These are phyloP conservation scores for Picea sitchensis DNA, from an alignment of 75 land plant genomes.

Conservation along the genomic window DNA sequence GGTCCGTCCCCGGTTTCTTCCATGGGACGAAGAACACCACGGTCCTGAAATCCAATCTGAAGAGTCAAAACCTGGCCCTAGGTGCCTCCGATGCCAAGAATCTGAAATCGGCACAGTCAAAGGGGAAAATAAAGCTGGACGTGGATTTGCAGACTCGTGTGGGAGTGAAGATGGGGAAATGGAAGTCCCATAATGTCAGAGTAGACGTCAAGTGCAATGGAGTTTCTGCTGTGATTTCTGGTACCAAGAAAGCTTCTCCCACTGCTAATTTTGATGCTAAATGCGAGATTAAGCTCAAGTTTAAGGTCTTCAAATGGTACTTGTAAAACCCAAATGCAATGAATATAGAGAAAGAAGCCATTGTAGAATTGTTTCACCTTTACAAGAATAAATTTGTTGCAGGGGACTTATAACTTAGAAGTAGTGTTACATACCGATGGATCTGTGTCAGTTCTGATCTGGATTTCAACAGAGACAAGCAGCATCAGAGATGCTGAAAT, in stretches of 20 bases:
- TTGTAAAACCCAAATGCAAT: background rate
- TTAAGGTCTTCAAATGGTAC: conserved; percentile 40
- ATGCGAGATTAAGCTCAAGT: conserved; percentile 43
- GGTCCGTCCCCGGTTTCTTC: conserved; percentile 41
- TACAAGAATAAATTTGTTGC: background rate
- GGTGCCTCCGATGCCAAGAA: background rate
- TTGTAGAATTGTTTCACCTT: too few relatives aligned
- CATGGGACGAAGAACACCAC: conserved; percentile 47
- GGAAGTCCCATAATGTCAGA: conserved; percentile 30
- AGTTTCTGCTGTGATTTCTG: conserved; percentile 22
- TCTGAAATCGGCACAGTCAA: conserved; percentile 26
- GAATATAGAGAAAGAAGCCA: too few relatives aligned
- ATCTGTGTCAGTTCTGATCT: background rate
- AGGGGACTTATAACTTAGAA: background rate
- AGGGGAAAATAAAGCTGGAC: conserved; percentile 15
- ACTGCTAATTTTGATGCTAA: conserved; percentile 16
- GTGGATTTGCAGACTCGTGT: conserved; percentile 44
- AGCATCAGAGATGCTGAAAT: too few relatives aligned
- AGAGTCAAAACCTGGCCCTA: background rate
- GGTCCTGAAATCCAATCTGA: conserved; percentile 6
- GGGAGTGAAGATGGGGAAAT: conserved; percentile 44
- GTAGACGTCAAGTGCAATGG: conserved; percentile 47
- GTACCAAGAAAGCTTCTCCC: conserved; percentile 26
- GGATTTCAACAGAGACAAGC: background rate
- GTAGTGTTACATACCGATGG: background rate